These are phyloP conservation scores for Hansfordia pulvinata DNA, from an alignment of 2,329 filamentous ascomycete genomes.

Conservation along the genomic window DNA sequence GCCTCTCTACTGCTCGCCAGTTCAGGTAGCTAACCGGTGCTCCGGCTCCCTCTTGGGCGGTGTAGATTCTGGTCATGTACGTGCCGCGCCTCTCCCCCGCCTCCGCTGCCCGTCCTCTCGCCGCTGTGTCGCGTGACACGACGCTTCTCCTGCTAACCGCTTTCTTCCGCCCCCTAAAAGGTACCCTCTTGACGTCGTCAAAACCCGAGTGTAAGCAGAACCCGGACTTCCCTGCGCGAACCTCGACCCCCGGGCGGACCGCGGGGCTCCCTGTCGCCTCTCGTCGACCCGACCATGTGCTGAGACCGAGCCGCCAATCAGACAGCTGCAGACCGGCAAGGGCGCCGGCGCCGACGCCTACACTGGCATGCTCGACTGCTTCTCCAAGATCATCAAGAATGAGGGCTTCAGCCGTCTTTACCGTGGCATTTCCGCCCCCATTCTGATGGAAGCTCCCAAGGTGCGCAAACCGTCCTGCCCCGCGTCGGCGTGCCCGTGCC, in stretches of 20 bases:
- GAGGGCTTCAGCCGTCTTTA: constrained; percentile 90
- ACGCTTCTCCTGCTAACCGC: constrained; percentile 7
- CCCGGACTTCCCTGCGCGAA: too few relatives aligned
- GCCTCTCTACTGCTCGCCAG: too few relatives aligned
- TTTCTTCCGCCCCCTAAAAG: constrained; percentile 32
- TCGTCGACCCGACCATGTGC: constrained; percentile 2
- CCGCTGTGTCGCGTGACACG: too few relatives aligned
- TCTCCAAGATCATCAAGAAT: constrained; percentile 89
- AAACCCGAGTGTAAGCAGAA: constrained; percentile 83
- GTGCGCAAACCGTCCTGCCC: too few relatives aligned
- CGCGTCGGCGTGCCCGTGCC: too few relatives aligned
- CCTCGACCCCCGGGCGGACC: constrained; percentile 5
- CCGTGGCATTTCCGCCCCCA: constrained; percentile 88
- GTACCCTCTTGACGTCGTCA: constrained; percentile 98
- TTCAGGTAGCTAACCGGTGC: constrained; percentile 8
- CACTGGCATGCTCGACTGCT: constrained; percentile 96
- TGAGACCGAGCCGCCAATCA: constrained; percentile 25
- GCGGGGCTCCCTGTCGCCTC: constrained; percentile 1
- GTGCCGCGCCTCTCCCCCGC: constrained; percentile 13
- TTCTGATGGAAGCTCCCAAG: constrained; percentile 87
- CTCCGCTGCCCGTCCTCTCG: constrained; percentile 2
- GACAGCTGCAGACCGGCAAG: constrained; percentile 73
- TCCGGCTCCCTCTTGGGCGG: too few relatives aligned
- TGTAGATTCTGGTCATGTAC: constrained; percentile 78
- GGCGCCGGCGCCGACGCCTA: constrained; percentile 69